These are phyloP conservation scores for Tetragonia tetragonoides DNA, from an alignment of 148 eudicot genomes.

Conservation along the genomic window DNA sequence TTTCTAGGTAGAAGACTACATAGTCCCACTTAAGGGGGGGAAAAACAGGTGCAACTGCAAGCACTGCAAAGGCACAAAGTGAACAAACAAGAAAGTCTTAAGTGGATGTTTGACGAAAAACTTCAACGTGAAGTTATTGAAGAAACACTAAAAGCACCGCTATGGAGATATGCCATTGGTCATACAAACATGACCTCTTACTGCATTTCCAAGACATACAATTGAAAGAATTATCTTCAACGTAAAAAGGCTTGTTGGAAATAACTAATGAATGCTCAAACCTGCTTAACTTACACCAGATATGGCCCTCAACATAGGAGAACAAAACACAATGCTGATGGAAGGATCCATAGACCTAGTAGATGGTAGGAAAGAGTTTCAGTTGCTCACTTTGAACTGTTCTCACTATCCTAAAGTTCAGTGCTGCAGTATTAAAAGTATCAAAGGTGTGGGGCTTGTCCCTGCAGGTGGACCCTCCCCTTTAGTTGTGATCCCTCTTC, in stretches of 20 bases:
- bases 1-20: background rate
- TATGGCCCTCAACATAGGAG: background rate
- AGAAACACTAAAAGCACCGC: background rate
- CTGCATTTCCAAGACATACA: background rate
- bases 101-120: background rate
- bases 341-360: background rate
- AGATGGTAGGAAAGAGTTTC: background rate
- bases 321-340: background rate
- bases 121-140: background rate
- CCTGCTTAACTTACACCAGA: background rate
- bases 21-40: background rate
- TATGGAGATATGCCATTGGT: background rate
- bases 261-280: background rate
- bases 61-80: background rate
- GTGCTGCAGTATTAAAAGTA: background rate
- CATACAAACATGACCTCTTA: background rate
- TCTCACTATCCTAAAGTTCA: background rate
- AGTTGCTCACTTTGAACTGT: background rate
- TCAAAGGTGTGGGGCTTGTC: background rate
- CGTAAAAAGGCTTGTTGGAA: background rate
- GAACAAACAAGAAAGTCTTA: background rate
- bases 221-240: background rate
- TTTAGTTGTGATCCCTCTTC: background rate
- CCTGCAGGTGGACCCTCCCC: background rate
- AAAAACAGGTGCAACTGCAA: background rate